Evolutionary conservation across 2,329 filamentous ascomycete genomes (phyloP), one percentile per base, ranked within the genome.

Genomic region (Akanthomyces muscarius): DNA sequence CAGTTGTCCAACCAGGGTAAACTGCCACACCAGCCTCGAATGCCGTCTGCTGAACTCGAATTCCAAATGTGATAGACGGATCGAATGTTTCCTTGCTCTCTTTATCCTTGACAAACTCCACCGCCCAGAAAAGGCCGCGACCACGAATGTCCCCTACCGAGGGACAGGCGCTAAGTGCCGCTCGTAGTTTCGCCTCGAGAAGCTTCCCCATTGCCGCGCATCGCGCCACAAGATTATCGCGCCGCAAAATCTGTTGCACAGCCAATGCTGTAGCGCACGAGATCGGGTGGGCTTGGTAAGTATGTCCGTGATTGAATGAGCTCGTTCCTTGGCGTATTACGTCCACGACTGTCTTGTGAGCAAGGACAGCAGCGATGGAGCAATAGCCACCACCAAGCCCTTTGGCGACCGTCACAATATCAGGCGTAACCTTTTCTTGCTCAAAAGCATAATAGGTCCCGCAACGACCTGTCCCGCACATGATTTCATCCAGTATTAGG

Each of bases 381-480:
- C 77, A 77, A 66, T 82, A 86, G 3, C 86, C 86, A 30, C 79
- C 84, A 3, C 81, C 83, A 1, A 88, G 76, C 0, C 82, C 83
- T 69, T 88, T 88, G 3, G 83, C 85, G 42, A 87, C 75, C 3
- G 83, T 82, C 69, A 84, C 78, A 10, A 88, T 77, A 68, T 88
- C 85, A 0, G 86, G 86, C 1, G 62, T 52, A 6, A 69, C 62
- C 13, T 59, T 66, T 36, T 76, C 78, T 2, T 64, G 64, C 54
- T 66, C 63, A 54, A 66, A 68, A 1, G 82, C 81, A 55, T 87
- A 77, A 66, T 88, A 86, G 1, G 82, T 63, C 6, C 64, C 65
- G 33, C 80, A 82, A 3, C 87, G 80, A 3, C 87, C 87, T 73
- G 85, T 84, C 11, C 87, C 87, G 56, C 83, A 88, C 88, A 92